phyloP scores from a whole-genome alignment of 768 basidiomycete genomes.

The Auricularia heimuer region DNA sequence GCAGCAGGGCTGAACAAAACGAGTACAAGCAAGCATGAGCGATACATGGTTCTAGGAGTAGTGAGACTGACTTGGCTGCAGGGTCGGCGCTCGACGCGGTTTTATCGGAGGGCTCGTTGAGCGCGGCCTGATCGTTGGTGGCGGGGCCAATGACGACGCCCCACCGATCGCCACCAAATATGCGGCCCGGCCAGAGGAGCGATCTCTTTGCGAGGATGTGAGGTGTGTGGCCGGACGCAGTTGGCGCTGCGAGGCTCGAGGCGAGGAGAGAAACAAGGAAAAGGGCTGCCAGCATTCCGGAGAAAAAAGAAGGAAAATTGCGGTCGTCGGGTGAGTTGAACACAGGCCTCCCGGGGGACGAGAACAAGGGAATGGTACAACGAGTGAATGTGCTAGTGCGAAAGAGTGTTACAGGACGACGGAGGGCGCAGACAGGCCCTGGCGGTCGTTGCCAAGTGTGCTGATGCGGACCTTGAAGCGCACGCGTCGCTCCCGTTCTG shows the following conservation, averaged over 20 bases:
- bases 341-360: too few relatives aligned
- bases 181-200: slow-evolving; percentile 32
- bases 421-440: background rate
- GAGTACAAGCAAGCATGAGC: background rate
- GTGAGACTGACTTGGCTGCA: background rate
- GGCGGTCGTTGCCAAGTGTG: background rate
- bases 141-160: slow-evolving; percentile 37
- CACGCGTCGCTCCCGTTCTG: background rate
- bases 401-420: background rate
- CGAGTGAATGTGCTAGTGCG: background rate
- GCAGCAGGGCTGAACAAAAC: background rate
- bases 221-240: slow-evolving; percentile 7
- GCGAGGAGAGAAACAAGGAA: slow-evolving; percentile 15
- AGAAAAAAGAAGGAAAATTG: background rate
- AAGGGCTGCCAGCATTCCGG: slow-evolving; percentile 10
- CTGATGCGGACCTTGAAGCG: background rate
- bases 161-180: slow-evolving; percentile 50
- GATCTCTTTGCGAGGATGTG: slow-evolving; percentile 21
- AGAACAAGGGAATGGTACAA: background rate
- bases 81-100: background rate
- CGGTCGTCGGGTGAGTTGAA: background rate
- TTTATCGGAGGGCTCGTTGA: background rate
- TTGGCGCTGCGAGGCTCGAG: slow-evolving; percentile 12
- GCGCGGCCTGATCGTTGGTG: background rate
- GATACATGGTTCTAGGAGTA: background rate